Evolutionary conservation across 148 eudicot genomes (phyloP), one percentile per base, ranked within the genome.

Genomic region (Salicornia ramosissima): DNA sequence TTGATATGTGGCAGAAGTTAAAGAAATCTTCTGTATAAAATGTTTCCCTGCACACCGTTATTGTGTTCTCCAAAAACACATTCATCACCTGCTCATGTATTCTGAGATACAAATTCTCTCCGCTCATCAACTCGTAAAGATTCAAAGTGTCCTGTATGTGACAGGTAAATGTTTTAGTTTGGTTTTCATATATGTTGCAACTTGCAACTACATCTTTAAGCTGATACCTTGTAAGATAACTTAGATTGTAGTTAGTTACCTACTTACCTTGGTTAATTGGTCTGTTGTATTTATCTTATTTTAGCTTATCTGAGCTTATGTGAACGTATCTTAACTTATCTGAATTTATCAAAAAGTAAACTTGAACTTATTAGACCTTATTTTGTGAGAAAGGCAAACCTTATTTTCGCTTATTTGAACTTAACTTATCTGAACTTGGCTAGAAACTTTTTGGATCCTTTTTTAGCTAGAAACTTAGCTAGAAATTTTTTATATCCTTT

Each of bases 1-100:
- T 69, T 64, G 57, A 75, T 55, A 71, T 74, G 33, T 92, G 96
- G 96, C 66, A 81, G 54, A 60, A 68, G 39, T 81, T 87, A 55
- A 87, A 81, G 75, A 53, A 75, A 24, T 67, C 77, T 58, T 69
- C 70, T 18, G 65, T 62, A 22, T 75, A 67, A 43, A 47, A 40
- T 5, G 14, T 56, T 55, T 65, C 21, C 59, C 21, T 26, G 25
- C 36, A 19, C 49, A 36, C 25, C 0, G 30, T 15, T 22, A 16
- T 28, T n/a, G 19, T 31, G 50, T 67, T 58, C 51, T 50, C 42
- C 46, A 6, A 43, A 65, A 49, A 33, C 6, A 42, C 14, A 56
- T 26, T n/a, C 52, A n/a, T 34, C 55, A 40, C 4, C 24, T 12
- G 5, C 25, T 56, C 30, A 65, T 58, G 49, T 49, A 56, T 65